A percentile compares a stretch with the other conserved stretches of the same genome.
phyloP scores from a whole-genome alignment of 345 rosid species.

The Nephelium lappaceum region DNA sequence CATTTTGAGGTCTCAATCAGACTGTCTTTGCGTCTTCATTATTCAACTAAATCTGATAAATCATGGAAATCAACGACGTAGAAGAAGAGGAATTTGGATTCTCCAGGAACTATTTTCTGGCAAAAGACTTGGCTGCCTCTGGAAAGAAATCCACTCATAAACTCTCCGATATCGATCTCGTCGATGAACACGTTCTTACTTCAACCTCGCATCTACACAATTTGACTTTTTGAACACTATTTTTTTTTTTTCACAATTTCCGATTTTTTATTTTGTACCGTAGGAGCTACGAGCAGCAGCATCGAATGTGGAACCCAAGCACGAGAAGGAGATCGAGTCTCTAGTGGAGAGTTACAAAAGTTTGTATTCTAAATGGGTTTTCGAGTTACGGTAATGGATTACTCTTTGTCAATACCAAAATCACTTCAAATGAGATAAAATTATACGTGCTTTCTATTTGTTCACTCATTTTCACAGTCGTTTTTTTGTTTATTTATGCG shows the following conservation, averaged over 20 bases:
- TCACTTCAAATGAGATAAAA: background rate
- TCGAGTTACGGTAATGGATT: constrained; percentile 57
- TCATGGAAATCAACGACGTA: constrained; percentile 47
- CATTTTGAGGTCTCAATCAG: background rate
- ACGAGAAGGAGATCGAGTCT: constrained; percentile 56
- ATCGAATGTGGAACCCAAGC: constrained; percentile 59
- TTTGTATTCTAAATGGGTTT: constrained; percentile 70
- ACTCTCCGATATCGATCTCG: constrained; percentile 68
- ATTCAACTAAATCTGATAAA: background rate
- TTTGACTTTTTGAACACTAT: background rate
- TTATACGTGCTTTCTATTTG: background rate
- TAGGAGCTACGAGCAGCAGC: constrained; percentile 76
- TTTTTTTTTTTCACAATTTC: background rate
- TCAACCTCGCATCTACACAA: background rate
- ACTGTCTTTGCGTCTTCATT: background rate
- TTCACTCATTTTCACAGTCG: background rate
- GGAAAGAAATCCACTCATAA: constrained; percentile 63
- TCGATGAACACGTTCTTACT: constrained; percentile 73
- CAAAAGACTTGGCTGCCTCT: constrained; percentile 69
- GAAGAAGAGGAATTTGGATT: constrained; percentile 84
- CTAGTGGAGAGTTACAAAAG: constrained; percentile 62
- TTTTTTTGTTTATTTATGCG: background rate
- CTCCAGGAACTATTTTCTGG: constrained; percentile 88
- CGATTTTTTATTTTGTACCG: constrained; percentile 3
- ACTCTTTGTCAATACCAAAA: background rate